A percentile compares a stretch with the other conserved stretches of the same genome.
Evolutionary conservation across 345 rosid genomes (phyloP).

Genomic region (Chamaenerion angustifolium): DNA sequence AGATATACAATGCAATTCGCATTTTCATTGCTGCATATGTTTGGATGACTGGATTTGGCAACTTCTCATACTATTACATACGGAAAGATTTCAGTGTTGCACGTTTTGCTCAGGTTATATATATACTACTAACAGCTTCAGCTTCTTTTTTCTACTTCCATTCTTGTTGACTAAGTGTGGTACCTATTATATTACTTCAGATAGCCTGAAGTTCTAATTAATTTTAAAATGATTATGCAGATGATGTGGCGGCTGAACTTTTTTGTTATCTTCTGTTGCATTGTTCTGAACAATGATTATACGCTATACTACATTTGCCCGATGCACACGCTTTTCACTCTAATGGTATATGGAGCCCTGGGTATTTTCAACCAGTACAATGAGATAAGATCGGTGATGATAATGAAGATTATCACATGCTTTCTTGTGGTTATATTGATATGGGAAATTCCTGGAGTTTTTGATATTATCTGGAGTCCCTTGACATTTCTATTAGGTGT

Average conservation of each 20-base stretch:
- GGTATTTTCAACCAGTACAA: constrained; percentile 77
- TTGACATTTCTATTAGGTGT: constrained; percentile 57
- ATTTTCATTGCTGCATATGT: constrained; percentile 95
- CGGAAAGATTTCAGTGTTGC: constrained; percentile 91
- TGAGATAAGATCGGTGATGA: constrained; percentile 85
- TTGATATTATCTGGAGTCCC: constrained; percentile 71
- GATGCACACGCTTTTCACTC: constrained; percentile 93
- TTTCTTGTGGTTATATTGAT: constrained; percentile 72
- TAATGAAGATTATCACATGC: constrained; percentile 64
- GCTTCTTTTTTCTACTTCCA: neutral
- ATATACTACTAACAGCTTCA: constrained; percentile 6
- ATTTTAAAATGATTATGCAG: constrained; percentile 32
- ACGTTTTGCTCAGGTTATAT: constrained; percentile 71
- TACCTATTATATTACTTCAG: neutral
- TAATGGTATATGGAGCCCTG: constrained; percentile 91
- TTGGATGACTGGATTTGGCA: constrained; percentile 98
- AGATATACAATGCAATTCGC: constrained; percentile 90
- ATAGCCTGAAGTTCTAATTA: constrained; percentile 1
- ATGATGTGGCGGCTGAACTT: constrained; percentile 99
- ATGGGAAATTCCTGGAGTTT: constrained; percentile 94
- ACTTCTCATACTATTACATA: constrained; percentile 88
- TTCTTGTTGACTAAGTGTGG: too few relatives aligned
- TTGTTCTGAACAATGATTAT: constrained; percentile 88
- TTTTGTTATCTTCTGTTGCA: constrained; percentile 79
- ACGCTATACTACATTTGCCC: constrained; percentile 95